Conservation (phyloP, 208 protist species). For the Wallacemonas sp. region DNA sequence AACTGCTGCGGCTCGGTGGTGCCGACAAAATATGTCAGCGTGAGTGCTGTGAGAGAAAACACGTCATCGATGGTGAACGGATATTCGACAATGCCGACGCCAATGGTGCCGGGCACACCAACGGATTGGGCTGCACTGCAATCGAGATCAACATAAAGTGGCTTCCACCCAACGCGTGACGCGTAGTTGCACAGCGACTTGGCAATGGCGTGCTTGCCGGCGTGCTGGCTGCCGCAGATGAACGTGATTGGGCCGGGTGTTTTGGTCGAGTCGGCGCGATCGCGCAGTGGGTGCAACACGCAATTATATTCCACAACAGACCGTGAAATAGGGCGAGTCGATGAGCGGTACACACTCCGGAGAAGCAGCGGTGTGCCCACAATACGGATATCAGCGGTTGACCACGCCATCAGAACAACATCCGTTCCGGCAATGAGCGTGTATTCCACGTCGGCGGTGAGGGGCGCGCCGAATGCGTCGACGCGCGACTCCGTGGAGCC, state of each 20-base stretch:
- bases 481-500: slow-evolving; percentile 57
- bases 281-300: slow-evolving; percentile 55
- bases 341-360: slow-evolving; percentile 48
- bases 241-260: slow-evolving; percentile 60
- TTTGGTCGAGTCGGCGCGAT: slow-evolving; percentile 38
- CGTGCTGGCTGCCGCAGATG: slow-evolving; percentile 62
- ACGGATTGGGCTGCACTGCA: slow-evolving; percentile 53
- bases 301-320: slow-evolving; percentile 88
- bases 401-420: slow-evolving; percentile 70
- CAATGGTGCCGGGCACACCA: slow-evolving; percentile 65
- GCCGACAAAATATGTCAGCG: slow-evolving; percentile 81
- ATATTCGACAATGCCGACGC: slow-evolving; percentile 67
- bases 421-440: slow-evolving; percentile 57
- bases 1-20: slow-evolving; percentile 57
- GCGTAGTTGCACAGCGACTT: slow-evolving; percentile 79
- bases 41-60: slow-evolving; percentile 45
- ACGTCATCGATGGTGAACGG: slow-evolving; percentile 73
- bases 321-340: slow-evolving; percentile 49
- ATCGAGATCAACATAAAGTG: slow-evolving; percentile 78
- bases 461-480: slow-evolving; percentile 70
- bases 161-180: slow-evolving; percentile 72
- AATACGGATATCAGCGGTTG: slow-evolving; percentile 51
- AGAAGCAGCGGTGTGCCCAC: slow-evolving; percentile 65
- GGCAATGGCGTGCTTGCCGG: slow-evolving; percentile 49
- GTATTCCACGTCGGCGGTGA: slow-evolving; percentile 67